phyloP scores from a whole-genome alignment of 1,284 basidiomycete genomes.

The Leucoagaricus sp. region DNA sequence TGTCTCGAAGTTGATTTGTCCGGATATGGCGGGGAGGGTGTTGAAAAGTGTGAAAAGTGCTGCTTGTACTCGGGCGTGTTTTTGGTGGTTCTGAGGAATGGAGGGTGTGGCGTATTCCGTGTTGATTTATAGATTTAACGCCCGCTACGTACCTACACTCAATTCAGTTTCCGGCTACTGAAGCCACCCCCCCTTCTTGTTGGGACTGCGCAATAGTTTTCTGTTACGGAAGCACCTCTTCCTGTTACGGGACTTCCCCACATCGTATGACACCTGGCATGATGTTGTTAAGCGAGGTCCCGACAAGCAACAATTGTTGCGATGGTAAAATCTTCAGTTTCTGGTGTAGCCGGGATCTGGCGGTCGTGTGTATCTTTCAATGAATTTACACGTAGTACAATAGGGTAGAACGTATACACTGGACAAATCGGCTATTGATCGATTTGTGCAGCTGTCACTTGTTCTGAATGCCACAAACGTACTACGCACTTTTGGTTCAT shows the following conservation, averaged over 20 bases:
- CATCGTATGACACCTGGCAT: not conserved
- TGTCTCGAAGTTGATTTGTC: conserved; percentile 1
- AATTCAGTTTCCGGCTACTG: not conserved
- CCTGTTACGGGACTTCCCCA: conserved; percentile 3
- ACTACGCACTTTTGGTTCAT: not conserved
- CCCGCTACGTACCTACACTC: not conserved
- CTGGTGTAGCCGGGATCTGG: not conserved
- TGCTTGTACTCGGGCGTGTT: no score
- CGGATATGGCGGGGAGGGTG: conserved; percentile 7
- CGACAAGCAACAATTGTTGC: not conserved
- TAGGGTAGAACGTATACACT: not conserved
- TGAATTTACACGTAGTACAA: not conserved
- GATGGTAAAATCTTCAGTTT: not conserved
- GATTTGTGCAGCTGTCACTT: not conserved
- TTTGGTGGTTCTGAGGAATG: conserved; percentile 7
- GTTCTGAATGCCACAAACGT: not conserved
- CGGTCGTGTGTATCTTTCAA: not conserved
- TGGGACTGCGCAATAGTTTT: not conserved
- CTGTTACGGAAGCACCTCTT: conserved; percentile 5
- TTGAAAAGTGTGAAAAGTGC: no score
- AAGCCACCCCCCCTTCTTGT: not conserved
- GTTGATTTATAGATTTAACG: not conserved
- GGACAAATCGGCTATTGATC: not conserved
- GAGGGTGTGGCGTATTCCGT: not conserved
- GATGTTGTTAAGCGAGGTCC: not conserved